Percentiles rank a stretch among this genome's conserved stretches.
Conservation (phyloP, 352 stramenopile species). For the Globisporangium spiculum region DNA sequence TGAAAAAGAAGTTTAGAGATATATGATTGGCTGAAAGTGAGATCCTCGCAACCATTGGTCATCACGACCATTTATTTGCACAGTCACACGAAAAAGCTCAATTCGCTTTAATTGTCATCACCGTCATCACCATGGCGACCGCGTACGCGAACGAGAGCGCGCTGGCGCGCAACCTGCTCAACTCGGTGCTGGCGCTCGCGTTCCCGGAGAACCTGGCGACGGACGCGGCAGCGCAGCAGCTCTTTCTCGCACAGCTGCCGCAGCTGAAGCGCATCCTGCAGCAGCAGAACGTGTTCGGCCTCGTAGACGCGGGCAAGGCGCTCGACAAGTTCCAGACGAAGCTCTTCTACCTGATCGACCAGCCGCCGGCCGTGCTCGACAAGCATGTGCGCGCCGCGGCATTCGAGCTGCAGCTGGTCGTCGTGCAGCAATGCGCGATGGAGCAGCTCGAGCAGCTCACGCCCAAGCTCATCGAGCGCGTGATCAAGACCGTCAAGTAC, state of each 20-base stretch:
- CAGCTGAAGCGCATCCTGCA: conserved; percentile 45
- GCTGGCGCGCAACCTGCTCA: conserved; percentile 78
- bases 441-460: conserved; percentile 54
- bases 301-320: conserved; percentile 72
- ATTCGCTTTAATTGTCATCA: neutral
- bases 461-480: conserved; percentile 56
- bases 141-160: conserved; percentile 28
- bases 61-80: neutral
- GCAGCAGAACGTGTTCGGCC: conserved; percentile 73
- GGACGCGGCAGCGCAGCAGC: conserved; percentile 31
- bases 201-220: conserved; percentile 56
- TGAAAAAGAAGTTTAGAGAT: neutral
- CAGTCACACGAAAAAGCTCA: neutral
- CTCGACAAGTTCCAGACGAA: conserved; percentile 69
- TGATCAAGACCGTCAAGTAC: conserved; percentile 72
- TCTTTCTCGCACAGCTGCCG: conserved; percentile 50
- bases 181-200: conserved; percentile 66
- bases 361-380: conserved; percentile 25
- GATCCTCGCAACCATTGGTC: neutral
- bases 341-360: conserved; percentile 60
- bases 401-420: conserved; percentile 60
- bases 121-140: conserved; percentile 8
- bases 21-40: neutral
- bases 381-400: conserved; percentile 38
- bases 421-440: conserved; percentile 53